These are phyloP conservation scores for Candida odintsovae DNA, from an alignment of 805 yeast genomes.

Conservation along the genomic window DNA sequence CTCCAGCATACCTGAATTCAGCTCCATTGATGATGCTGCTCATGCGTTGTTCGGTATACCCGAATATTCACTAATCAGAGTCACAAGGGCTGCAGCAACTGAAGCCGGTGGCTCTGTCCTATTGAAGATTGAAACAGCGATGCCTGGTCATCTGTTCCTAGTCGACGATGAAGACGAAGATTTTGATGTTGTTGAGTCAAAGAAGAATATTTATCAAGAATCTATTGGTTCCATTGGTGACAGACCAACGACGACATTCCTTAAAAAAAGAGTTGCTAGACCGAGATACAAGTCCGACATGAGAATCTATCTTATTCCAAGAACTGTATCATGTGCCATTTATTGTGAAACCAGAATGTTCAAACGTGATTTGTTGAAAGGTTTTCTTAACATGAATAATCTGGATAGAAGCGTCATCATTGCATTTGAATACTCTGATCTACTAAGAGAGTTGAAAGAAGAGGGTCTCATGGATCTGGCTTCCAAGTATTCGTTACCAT, in stretches of 20 bases:
- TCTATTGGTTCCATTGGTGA: slow-evolving; percentile 30
- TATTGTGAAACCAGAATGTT: slow-evolving; percentile 46
- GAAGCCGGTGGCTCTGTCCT: slow-evolving; percentile 47
- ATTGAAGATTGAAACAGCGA: slow-evolving; percentile 48
- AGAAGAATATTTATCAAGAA: slow-evolving; percentile 16
- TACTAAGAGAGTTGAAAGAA: slow-evolving; percentile 10
- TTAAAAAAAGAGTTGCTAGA: slow-evolving; percentile 53
- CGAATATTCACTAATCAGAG: slow-evolving; percentile 42
- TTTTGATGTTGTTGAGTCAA: slow-evolving; percentile 13
- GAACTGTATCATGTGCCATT: slow-evolving; percentile 31
- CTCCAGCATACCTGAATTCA: slow-evolving; percentile 31
- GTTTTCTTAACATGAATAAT: slow-evolving; percentile 35
- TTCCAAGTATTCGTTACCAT: slow-evolving; percentile 12
- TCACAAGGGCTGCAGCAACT: slow-evolving; percentile 49
- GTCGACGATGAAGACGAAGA: slow-evolving; percentile 40
- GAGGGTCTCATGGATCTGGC: slow-evolving; percentile 15
- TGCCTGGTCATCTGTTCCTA: slow-evolving; percentile 44
- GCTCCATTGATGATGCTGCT: slow-evolving; percentile 41
- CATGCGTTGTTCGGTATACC: slow-evolving; percentile 34
- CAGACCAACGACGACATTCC: slow-evolving; percentile 40
- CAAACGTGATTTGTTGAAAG: slow-evolving; percentile 45
- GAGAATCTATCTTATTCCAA: slow-evolving; percentile 54
- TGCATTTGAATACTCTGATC: slow-evolving; percentile 25
- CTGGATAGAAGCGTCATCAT: slow-evolving; percentile 24
- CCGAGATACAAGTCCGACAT: slow-evolving; percentile 59